Percentiles rank a stretch among this genome's conserved stretches.
Evolutionary conservation across 768 basidiomycete species (phyloP).

Genomic region (Podaxis sp.): DNA sequence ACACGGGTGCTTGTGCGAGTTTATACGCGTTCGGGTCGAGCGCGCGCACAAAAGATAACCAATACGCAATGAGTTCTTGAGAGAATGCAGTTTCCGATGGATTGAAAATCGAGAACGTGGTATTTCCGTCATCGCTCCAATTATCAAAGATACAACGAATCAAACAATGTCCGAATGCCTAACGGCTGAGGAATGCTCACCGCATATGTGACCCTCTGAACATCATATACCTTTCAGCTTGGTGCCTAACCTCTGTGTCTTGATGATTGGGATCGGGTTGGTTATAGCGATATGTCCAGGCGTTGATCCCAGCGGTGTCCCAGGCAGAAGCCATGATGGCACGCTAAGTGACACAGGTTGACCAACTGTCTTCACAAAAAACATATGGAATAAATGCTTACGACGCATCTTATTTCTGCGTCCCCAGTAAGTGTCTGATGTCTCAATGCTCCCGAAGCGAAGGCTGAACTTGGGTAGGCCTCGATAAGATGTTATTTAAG

Average conservation of each 20-base stretch:
- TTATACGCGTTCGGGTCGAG: conserved; percentile 56
- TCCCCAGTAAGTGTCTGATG: conserved; percentile 50
- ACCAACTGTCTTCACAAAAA: neutral
- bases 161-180: neutral
- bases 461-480: conserved; percentile 43
- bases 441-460: conserved; percentile 39
- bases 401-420: conserved; percentile 49
- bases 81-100: conserved; percentile 49
- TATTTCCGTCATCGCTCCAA: conserved; percentile 49
- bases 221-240: conserved; percentile 71
- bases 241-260: conserved; percentile 38
- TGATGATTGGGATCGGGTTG: conserved; percentile 46
- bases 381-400: conserved; percentile 29
- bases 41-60: conserved; percentile 62
- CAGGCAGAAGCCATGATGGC: conserved; percentile 45
- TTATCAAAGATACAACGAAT: neutral
- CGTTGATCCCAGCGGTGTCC: conserved; percentile 27
- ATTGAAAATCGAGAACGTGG: conserved; percentile 44
- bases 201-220: conserved; percentile 60
- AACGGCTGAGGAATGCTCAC: conserved; percentile 24
- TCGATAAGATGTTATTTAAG: conserved; percentile 14
- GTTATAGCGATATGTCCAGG: conserved; percentile 62
- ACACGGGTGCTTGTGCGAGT: conserved; percentile 48
- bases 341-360: conserved; percentile 27
- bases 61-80: conserved; percentile 60